A percentile compares a stretch with the other conserved stretches of the same genome.
These are phyloP conservation scores for Candida sonorensis DNA, from an alignment of 805 yeast species.

Conservation along the genomic window DNA sequence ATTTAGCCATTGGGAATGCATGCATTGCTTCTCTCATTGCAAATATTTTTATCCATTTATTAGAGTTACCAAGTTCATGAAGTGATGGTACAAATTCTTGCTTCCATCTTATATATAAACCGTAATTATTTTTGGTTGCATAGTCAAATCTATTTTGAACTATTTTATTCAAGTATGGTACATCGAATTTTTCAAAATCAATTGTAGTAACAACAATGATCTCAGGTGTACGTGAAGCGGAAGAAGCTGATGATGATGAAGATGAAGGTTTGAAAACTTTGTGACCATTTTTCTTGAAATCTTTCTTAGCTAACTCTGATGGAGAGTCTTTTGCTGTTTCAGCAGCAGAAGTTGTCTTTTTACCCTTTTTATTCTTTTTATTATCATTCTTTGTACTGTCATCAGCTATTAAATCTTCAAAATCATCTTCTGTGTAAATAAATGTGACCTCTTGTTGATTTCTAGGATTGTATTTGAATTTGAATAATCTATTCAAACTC, in stretches of 20 bases:
- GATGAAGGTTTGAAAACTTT: constrained; percentile 36
- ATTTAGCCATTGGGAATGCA: constrained; percentile 87
- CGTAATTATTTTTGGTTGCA: constrained; percentile 75
- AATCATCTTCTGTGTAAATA: constrained; percentile 38
- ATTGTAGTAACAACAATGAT: constrained; percentile 72
- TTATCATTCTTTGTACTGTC: no score
- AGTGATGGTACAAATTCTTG: constrained; percentile 73
- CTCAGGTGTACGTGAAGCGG: no score
- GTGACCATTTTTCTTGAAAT: constrained; percentile 62
- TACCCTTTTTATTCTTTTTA: no score
- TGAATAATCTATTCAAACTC: constrained; percentile 45
- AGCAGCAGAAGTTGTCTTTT: no score
- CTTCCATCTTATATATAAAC: constrained; percentile 75
- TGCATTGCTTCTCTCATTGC: constrained; percentile 82
- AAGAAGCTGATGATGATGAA: no score
- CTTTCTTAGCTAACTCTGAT: constrained; percentile 44
- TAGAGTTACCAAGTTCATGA: constrained; percentile 38
- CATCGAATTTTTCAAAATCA: constrained; percentile 62
- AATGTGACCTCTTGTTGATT: constrained; percentile 27
- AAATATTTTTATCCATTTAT: constrained; percentile 58
- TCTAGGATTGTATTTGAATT: constrained; percentile 39
- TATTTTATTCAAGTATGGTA: constrained; percentile 54
- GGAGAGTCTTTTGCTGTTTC: no score
- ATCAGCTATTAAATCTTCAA: constrained; percentile 18
- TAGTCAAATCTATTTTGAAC: constrained; percentile 86